A percentile compares a stretch with the other conserved stretches of the same genome.
Conservation (phyloP, 2,329 filamentous ascomycete species). For the Elsinoe perseae region DNA sequence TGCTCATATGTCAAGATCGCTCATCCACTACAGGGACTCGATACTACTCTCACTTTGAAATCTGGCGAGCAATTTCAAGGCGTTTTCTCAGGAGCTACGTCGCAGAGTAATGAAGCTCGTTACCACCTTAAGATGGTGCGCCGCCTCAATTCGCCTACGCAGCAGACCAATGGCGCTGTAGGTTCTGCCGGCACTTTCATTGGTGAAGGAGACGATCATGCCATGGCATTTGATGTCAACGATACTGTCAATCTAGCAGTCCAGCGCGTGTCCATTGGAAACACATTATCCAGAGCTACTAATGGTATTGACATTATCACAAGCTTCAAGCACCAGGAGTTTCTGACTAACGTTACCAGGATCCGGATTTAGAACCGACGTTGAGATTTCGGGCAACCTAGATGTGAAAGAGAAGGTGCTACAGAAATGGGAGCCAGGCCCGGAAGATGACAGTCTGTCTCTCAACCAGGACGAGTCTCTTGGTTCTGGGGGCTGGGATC, state of each 20-base stretch:
- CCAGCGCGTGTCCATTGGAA: constrained; percentile 46
- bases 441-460: constrained; percentile 56
- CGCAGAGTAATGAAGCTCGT: constrained; percentile 45
- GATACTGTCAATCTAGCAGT: constrained; percentile 52
- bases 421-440: constrained; percentile 70
- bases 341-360: constrained; percentile 31
- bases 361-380: constrained; percentile 72
- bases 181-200: constrained; percentile 37
- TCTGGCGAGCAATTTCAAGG: constrained; percentile 55
- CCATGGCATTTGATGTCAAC: constrained; percentile 55
- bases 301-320: constrained; percentile 48
- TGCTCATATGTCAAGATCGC: neutral
- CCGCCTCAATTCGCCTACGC: constrained; percentile 36
- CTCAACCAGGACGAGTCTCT: constrained; percentile 49
- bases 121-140: constrained; percentile 61
- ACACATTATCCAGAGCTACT: constrained; percentile 43
- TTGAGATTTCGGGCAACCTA: constrained; percentile 69
- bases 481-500: constrained; percentile 62
- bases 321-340: neutral
- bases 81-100: constrained; percentile 50
- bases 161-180: constrained; percentile 40
- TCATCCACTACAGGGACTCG: constrained; percentile 44
- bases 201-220: constrained; percentile 41
- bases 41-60: constrained; percentile 49
- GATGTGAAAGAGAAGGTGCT: constrained; percentile 61